A percentile compares a stretch with the other conserved stretches of the same genome.
Evolutionary conservation across 163 green algal species (phyloP).

Genomic region (Scenedesmus sp.): DNA sequence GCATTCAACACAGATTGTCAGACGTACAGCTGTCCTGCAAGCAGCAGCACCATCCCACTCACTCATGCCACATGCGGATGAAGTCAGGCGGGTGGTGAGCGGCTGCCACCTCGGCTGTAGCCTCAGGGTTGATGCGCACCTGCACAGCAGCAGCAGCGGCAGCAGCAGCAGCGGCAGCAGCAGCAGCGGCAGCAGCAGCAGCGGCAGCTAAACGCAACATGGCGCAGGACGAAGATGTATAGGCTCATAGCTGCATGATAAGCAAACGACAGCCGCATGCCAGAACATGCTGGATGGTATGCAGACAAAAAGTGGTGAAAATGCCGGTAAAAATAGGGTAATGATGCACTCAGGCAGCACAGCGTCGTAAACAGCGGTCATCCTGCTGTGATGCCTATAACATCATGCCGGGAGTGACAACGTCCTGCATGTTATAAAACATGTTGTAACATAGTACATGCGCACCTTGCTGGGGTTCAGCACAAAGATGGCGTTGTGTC

Average conservation of each 20-base stretch:
- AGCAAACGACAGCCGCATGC: background rate
- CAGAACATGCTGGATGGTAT: background rate
- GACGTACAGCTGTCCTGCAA: background rate
- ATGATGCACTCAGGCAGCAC: no score
- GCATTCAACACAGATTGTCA: no score
- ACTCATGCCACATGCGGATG: slow-evolving; percentile 54
- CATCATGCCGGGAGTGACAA: no score
- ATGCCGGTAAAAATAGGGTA: no score
- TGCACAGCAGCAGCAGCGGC: slow-evolving; percentile 3
- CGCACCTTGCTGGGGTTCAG: slow-evolving; percentile 74
- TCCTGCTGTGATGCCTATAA: no score
- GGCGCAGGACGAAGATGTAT: no score
- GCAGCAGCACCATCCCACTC: background rate
- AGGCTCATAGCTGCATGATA: no score
- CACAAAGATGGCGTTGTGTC: slow-evolving; percentile 68
- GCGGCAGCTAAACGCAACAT: no score
- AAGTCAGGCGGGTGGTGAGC: slow-evolving; percentile 51
- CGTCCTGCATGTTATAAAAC: background rate
- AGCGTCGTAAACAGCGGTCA: no score
- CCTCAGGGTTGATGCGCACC: slow-evolving; percentile 49
- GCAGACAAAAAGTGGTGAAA: no score
- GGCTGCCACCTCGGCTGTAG: background rate
- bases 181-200: background rate
- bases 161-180: background rate
- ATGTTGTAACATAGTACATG: slow-evolving; percentile 21